Evolutionary conservation across 306 rosid genomes (phyloP).

Genomic region (Casuarina equisetifolia): DNA sequence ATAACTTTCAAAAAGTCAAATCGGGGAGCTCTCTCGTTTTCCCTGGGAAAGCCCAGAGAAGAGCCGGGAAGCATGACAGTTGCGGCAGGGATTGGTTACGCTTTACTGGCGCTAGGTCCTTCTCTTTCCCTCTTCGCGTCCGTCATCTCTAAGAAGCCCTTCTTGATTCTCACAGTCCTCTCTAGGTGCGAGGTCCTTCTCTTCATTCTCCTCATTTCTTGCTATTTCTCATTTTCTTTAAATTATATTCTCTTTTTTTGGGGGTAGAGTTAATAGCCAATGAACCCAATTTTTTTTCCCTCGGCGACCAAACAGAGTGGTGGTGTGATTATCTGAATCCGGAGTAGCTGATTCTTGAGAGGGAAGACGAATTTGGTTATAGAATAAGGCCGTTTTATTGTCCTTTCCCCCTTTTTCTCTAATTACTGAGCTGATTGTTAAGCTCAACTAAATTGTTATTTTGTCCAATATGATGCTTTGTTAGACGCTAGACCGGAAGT

Average conservation of each 20-base stretch:
- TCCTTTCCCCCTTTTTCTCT: not conserved
- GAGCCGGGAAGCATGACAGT: constrained; percentile 48
- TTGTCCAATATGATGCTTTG: not conserved
- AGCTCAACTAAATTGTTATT: not conserved
- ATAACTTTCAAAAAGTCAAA: no score
- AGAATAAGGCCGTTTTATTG: not conserved
- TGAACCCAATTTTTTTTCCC: not conserved
- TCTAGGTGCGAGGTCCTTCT: constrained; percentile 51
- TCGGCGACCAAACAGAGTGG: constrained; percentile 2
- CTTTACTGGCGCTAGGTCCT: constrained; percentile 80
- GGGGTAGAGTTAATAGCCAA: not conserved
- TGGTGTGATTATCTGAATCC: not conserved
- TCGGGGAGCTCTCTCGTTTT: not conserved
- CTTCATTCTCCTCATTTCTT: not conserved
- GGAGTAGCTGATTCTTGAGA: not conserved
- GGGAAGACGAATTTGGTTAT: not conserved
- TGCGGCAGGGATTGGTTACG: constrained; percentile 88
- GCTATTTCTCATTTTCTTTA: not conserved
- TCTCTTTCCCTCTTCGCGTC: constrained; percentile 82
- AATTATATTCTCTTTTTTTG: not conserved
- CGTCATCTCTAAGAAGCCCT: constrained; percentile 81
- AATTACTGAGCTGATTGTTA: not conserved
- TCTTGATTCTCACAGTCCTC: constrained; percentile 85
- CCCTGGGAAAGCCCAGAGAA: not conserved
- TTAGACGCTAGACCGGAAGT: not conserved